A percentile compares a stretch with the other conserved stretches of the same genome.
Evolutionary conservation across 305 asterid genomes (phyloP).

Genomic region (Rubia balearica): DNA sequence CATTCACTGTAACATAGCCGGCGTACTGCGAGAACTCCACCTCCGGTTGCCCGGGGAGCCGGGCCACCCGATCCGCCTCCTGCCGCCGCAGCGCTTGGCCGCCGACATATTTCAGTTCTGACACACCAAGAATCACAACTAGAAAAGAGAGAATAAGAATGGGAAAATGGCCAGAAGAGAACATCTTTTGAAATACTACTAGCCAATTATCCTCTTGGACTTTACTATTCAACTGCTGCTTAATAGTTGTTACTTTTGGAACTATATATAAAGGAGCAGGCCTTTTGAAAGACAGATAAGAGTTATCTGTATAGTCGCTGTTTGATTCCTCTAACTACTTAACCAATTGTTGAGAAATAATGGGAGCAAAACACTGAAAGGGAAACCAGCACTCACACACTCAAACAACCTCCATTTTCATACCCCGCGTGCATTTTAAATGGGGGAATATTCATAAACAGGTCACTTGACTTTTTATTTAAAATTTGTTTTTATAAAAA

Average conservation of each 20-base stretch:
- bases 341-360: neutral
- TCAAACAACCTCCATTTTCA: neutral
- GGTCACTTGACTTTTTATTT: too few species aligned
- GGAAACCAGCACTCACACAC: conserved; percentile 1
- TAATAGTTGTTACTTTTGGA: neutral
- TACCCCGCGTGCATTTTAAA: neutral
- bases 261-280: neutral
- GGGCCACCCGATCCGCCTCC: conserved; percentile 50
- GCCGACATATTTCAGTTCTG: conserved; percentile 2
- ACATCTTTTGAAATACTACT: conserved; percentile 1
- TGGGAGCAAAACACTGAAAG: neutral
- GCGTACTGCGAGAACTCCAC: conserved; percentile 66
- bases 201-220: neutral
- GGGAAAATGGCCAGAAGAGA: conserved; percentile 1
- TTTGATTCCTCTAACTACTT: neutral
- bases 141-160: conserved; percentile 5
- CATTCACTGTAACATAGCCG: conserved; percentile 64
- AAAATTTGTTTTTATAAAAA: too few species aligned
- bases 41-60: conserved; percentile 71
- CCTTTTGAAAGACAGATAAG: conserved; percentile 20
- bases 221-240: neutral
- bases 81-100: conserved; percentile 29
- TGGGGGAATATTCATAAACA: too few species aligned
- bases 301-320: conserved; percentile 13
- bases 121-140: conserved; percentile 17